A percentile compares a stretch with the other conserved stretches of the same genome.
Conservation (phyloP, 345 rosid genomes). For the Hibiscus mutabilis region DNA sequence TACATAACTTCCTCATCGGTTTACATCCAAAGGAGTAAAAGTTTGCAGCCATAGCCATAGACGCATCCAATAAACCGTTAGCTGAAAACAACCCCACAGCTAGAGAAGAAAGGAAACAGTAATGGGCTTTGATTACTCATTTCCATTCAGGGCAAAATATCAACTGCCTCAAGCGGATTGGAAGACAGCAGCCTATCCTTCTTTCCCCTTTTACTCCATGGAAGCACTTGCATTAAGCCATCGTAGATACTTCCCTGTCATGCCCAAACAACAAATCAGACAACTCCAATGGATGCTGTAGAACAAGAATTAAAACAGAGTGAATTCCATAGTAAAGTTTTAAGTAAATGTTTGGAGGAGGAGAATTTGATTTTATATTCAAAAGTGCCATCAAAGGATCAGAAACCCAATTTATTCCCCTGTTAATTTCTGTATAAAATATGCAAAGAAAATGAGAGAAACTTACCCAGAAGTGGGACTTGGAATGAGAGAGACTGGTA, state of each 20-base stretch:
- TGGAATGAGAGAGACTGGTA: slow-evolving; percentile 25
- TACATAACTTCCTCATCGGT: not conserved
- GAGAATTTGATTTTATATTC: not conserved
- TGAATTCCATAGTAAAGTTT: not conserved
- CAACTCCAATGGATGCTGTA: not conserved
- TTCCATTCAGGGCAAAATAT: slow-evolving; percentile 5
- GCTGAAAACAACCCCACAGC: slow-evolving; percentile 1
- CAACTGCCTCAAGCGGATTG: not conserved
- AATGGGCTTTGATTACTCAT: slow-evolving; percentile 4
- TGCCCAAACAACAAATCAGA: not conserved
- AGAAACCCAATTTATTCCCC: not conserved
- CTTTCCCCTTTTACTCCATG: slow-evolving; percentile 51
- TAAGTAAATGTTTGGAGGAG: not conserved
- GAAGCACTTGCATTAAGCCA: slow-evolving; percentile 63
- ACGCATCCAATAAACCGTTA: not conserved
- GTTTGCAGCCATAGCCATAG: not conserved
- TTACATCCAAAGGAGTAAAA: not conserved
- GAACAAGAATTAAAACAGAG: not conserved
- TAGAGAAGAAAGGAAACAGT: not conserved
- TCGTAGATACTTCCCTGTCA: slow-evolving; percentile 52
- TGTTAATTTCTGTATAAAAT: not conserved
- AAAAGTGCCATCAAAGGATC: not conserved
- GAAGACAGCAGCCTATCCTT: slow-evolving; percentile 20
- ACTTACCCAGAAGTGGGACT: slow-evolving; percentile 69
- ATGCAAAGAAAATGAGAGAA: not conserved